Evolutionary conservation across 192 early-diverging fungal genomes (phyloP).

Genomic region (Chytriomyces confervae): DNA sequence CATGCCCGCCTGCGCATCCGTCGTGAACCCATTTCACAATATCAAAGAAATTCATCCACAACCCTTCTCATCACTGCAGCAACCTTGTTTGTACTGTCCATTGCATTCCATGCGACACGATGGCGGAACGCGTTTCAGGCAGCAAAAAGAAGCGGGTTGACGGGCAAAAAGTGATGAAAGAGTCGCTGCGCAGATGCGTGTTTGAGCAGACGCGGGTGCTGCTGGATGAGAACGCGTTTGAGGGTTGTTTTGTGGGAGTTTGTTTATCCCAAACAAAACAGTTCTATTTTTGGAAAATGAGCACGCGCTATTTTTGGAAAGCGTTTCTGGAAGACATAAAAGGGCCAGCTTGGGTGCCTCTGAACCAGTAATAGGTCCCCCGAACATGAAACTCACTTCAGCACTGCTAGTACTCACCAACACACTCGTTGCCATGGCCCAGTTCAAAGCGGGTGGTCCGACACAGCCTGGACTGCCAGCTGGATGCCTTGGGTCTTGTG

Average conservation of each 20-base stretch:
- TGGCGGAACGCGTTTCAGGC: conserved; percentile 46
- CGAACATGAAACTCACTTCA: too few species aligned
- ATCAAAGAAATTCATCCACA: conserved; percentile 10
- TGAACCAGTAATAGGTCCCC: too few species aligned
- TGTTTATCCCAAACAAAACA: background rate
- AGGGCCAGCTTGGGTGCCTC: too few species aligned
- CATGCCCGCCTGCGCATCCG: too few species aligned
- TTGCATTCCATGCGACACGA: conserved; percentile 64
- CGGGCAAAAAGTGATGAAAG: conserved; percentile 74
- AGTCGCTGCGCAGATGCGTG: conserved; percentile 66
- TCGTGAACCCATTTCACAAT: too few species aligned
- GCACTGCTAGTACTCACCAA: background rate
- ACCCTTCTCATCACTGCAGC: conserved; percentile 47
- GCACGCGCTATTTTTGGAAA: too few species aligned
- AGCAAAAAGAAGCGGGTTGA: background rate
- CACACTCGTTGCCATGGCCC: background rate
- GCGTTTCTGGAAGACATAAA: too few species aligned
- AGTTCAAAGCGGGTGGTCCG: background rate
- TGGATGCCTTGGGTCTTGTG: background rate
- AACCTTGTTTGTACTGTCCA: conserved; percentile 62
- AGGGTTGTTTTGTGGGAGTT: conserved; percentile 52
- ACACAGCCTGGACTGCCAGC: background rate
- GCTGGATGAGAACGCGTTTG: conserved; percentile 79
- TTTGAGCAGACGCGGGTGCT: conserved; percentile 78
- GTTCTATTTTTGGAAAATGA: too few species aligned